Percentiles rank a stretch among this genome's conserved stretches.
These are phyloP conservation scores for Boechera stricta DNA, from an alignment of 345 rosid species.

Conservation along the genomic window DNA sequence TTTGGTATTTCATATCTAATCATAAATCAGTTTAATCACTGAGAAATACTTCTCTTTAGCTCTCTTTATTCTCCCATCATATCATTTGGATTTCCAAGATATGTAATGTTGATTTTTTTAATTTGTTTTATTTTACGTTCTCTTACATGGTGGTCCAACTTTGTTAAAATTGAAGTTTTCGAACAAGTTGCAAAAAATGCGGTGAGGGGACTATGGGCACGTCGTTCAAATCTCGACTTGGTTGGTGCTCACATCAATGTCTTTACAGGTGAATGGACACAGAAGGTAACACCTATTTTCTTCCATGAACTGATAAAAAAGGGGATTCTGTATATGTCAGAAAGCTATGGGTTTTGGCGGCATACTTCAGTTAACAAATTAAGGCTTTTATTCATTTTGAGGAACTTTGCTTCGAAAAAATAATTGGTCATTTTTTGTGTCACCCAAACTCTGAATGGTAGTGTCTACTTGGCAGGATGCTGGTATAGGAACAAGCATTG, in stretches of 20 bases:
- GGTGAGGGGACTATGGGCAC: slow-evolving; percentile 92
- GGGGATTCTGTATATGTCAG: background rate
- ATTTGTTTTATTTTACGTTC: slow-evolving; percentile 12
- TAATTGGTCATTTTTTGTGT: background rate
- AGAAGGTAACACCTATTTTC: slow-evolving; percentile 62
- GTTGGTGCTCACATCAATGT: slow-evolving; percentile 99
- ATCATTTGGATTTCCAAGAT: background rate
- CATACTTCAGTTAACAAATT: background rate
- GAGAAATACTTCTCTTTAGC: slow-evolving; percentile 6
- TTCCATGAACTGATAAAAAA: background rate
- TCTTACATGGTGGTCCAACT: slow-evolving; percentile 14
- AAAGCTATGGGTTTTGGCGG: background rate
- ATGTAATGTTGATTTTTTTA: slow-evolving; percentile 9
- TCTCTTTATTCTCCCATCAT: slow-evolving; percentile 2
- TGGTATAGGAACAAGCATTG: slow-evolving; percentile 98
- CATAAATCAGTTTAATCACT: slow-evolving; percentile 5
- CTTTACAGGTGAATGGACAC: slow-evolving; percentile 99
- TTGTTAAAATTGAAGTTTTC: slow-evolving; percentile 61
- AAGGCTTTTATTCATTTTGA: background rate
- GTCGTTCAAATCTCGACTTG: slow-evolving; percentile 87
- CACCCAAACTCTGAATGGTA: slow-evolving; percentile 26
- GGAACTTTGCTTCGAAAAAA: background rate
- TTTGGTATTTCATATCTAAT: slow-evolving; percentile 13
- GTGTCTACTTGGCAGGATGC: slow-evolving; percentile 81
- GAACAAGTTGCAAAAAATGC: slow-evolving; percentile 98